phyloP scores from a whole-genome alignment of 441 rosid genomes.

The Populus tomentosa region DNA sequence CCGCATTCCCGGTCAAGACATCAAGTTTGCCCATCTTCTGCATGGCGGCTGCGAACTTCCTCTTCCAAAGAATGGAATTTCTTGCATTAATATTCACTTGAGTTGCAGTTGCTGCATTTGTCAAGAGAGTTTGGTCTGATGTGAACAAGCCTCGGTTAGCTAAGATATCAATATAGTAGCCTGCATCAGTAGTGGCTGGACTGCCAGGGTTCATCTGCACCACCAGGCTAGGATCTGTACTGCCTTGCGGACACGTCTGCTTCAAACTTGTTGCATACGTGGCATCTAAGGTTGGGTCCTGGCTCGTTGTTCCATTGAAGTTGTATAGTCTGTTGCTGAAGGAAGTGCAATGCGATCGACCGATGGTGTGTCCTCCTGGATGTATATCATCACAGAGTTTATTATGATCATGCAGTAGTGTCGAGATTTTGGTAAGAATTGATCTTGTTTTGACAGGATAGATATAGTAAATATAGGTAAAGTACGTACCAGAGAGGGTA shows the following conservation, averaged over 20 bases:
- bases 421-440: not conserved
- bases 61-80: constrained; percentile 25
- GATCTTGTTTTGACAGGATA: not conserved
- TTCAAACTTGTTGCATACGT: constrained; percentile 35
- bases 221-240: constrained; percentile 21
- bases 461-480: not conserved
- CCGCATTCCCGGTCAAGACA: constrained; percentile 39
- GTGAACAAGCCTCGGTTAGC: constrained; percentile 38
- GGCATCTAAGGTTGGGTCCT: constrained; percentile 42
- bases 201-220: constrained; percentile 46
- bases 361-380: constrained; percentile 52
- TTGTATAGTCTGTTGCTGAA: constrained; percentile 40
- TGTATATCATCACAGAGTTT: not conserved
- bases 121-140: constrained; percentile 45
- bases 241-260: constrained; percentile 36
- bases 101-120: constrained; percentile 24
- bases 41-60: constrained; percentile 55
- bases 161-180: constrained; percentile 34
- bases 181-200: constrained; percentile 27
- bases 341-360: constrained; percentile 47
- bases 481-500: constrained; percentile 38
- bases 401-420: too few relatives aligned
- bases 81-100: constrained; percentile 28
- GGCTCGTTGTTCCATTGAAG: constrained; percentile 30
- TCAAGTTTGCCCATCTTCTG: constrained; percentile 61